These are phyloP conservation scores for Effrenium voratum DNA, from an alignment of 73 alveolate species.

Conservation along the genomic window DNA sequence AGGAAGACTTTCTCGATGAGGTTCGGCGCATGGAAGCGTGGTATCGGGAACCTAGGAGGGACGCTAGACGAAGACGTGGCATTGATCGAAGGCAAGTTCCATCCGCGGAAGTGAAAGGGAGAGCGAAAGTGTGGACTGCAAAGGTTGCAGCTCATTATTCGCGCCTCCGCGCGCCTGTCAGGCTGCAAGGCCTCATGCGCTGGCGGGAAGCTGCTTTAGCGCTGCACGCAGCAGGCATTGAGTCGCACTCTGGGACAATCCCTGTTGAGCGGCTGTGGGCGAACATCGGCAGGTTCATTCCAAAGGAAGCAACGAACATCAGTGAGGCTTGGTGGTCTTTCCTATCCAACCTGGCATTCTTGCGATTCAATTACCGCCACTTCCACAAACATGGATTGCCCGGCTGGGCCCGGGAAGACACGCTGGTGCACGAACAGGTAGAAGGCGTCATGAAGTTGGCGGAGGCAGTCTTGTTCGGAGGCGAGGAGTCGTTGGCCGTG, in stretches of 20 bases:
- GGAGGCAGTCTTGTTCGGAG: neutral
- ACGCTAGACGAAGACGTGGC: neutral
- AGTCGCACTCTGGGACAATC: neutral
- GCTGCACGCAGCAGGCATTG: slow-evolving; percentile 8
- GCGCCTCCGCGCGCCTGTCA: neutral
- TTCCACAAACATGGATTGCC: slow-evolving; percentile 23
- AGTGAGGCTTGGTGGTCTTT: slow-evolving; percentile 9
- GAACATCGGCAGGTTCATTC: neutral
- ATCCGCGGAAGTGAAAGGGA: neutral
- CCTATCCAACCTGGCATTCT: neutral
- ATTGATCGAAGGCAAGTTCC: neutral
- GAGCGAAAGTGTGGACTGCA: neutral
- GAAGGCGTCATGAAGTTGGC: neutral
- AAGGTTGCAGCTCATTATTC: slow-evolving; percentile 29
- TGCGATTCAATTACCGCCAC: slow-evolving; percentile 12
- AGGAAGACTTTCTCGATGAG: neutral
- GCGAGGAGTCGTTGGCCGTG: neutral
- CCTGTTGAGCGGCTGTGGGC: slow-evolving; percentile 43
- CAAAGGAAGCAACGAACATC: neutral
- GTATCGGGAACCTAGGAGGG: neutral
- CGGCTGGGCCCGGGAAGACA: slow-evolving; percentile 18
- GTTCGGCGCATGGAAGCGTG: slow-evolving; percentile 1
- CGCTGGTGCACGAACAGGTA: neutral
- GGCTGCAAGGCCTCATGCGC: neutral
- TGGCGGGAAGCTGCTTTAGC: slow-evolving; percentile 22